phyloP scores from a whole-genome alignment of 1,284 basidiomycete genomes.

The Austroboletus novae-zelandiae region DNA sequence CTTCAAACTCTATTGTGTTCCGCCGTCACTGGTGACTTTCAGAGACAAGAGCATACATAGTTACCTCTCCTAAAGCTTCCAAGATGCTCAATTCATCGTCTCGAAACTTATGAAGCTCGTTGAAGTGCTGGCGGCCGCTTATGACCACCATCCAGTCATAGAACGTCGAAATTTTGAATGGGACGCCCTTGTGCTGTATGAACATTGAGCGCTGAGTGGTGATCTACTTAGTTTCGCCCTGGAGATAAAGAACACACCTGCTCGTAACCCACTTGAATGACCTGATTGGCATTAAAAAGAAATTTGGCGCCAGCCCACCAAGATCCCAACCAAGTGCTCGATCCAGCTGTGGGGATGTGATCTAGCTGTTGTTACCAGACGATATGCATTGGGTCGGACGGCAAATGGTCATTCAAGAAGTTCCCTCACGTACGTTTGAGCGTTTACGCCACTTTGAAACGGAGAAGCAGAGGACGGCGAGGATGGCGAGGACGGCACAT shows the following conservation, averaged over 20 bases:
- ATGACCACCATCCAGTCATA: slow-evolving; percentile 44
- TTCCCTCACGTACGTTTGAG: neutral
- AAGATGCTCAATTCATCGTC: slow-evolving; percentile 30
- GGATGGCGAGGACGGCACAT: no score
- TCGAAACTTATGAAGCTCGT: slow-evolving; percentile 41
- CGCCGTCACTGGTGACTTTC: neutral
- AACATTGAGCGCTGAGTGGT: neutral
- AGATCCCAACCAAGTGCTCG: slow-evolving; percentile 17
- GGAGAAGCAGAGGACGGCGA: no score
- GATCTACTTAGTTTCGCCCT: no score
- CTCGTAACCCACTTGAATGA: slow-evolving; percentile 25
- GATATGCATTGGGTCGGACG: neutral
- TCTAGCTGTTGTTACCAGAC: slow-evolving; percentile 8
- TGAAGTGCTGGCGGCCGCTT: slow-evolving; percentile 34
- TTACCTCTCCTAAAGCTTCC: slow-evolving; percentile 10
- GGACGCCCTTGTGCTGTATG: slow-evolving; percentile 33
- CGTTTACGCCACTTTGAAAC: neutral
- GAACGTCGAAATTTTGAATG: slow-evolving; percentile 43
- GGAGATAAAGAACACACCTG: slow-evolving; percentile 9
- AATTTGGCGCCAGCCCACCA: slow-evolving; percentile 14
- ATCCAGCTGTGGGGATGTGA: slow-evolving; percentile 24
- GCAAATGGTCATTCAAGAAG: neutral
- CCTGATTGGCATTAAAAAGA: slow-evolving; percentile 3
- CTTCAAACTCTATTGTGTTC: slow-evolving; percentile 20
- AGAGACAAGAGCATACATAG: neutral